Evolutionary conservation across 495 filamentous ascomycete species (phyloP), one percentile per base, ranked within the genome.

Genomic region (Penicillium canariense): DNA sequence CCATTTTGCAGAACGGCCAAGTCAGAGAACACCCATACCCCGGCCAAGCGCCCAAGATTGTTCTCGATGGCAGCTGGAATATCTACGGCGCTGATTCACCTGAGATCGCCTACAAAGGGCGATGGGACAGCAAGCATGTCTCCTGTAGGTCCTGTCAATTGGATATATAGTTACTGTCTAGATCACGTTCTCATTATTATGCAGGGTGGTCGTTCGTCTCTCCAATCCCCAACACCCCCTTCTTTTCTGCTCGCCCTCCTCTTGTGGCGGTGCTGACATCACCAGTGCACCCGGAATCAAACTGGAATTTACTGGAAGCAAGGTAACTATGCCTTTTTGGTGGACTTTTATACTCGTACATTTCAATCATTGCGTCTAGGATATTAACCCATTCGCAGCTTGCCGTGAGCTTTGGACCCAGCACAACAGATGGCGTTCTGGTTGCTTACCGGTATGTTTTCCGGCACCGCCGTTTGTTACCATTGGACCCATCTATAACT

Each of bases 91-190:
- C 81, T 1, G 74, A 83, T 64, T 76, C 80, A 0, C 61, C 73
- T 2, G 83, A 88, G 59, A 72, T 88, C n/a, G 81, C 82, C 0
- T 88, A 87, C 70, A 85, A 87, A 60, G 85, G 85, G 3, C 75
- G 85, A 39, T 88, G 85, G 85, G 84, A 88, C 68, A 82, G 80
- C 17, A 76, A 83, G 50, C 75, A 84, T 55, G 77, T 85, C 44
- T 87, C 83, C 2, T 88, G 82, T 82, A 85, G 74, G 83, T 80
- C 25, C 14, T 26, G 1, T 32, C 20, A 32, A n/a, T 25, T 14
- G 2, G n/a, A 26, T 27, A 10, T 53, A 12, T 14, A 40, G 28
- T 43, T 18, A n/a, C n/a, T n/a, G n/a, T 51, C 15, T 23, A 43
- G n/a, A 38, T 48, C n/a, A n/a, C n/a, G n/a, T 56, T 36, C 56